Evolutionary conservation across 2,329 filamentous ascomycete genomes (phyloP), one percentile per base, ranked within the genome.

Genomic region (Colletotrichum navitas): DNA sequence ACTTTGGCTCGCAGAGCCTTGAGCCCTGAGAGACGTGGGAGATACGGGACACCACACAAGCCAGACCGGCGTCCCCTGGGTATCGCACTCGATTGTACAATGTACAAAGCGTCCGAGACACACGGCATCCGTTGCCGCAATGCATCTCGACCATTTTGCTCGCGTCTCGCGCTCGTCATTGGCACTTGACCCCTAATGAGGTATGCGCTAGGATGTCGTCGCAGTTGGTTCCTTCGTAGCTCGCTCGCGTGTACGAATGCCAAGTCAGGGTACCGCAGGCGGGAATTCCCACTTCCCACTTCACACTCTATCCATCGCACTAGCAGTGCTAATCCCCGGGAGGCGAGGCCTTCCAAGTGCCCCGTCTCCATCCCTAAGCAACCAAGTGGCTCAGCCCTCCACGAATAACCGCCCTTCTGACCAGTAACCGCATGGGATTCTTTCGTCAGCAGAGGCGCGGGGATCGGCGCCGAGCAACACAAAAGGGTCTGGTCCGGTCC

Each of bases 211-310:
- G 60, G 39, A 54, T 68, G 43, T 54, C 43, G 18, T 60, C 32
- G 32, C 55, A 52, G 32, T 43, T 41, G n/a, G 34, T 29, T 52
- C 45, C 24, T 12, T 34, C 16, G 39, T 29, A 24, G 32, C 60
- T n/a, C 59, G n/a, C 43, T 18, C 5, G 36, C 36, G 32, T 47
- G 34, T 41, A 26, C 18, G 32, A 36, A 49, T 51, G 61, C 64
- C 64, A 71, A 68, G 64, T 63, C 36, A 68, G 64, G 29, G 51
- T 58, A 54, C 58, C 51, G 34, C 36, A 63, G 59, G 58, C 58
- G 64, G 58, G 64, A 71, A 68, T 63, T 60, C 58, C 68, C 68
- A 71, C 65, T 32, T 59, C 26, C 68, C 68, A 68, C 56, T 32
- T 63, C 43, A 51, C 39, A 47, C 32, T 51, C 64, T 51, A 43